A percentile compares a stretch with the other conserved stretches of the same genome.
phyloP scores from a whole-genome alignment of 1,139 yeast genomes.

The Scheffersomyces titani region DNA sequence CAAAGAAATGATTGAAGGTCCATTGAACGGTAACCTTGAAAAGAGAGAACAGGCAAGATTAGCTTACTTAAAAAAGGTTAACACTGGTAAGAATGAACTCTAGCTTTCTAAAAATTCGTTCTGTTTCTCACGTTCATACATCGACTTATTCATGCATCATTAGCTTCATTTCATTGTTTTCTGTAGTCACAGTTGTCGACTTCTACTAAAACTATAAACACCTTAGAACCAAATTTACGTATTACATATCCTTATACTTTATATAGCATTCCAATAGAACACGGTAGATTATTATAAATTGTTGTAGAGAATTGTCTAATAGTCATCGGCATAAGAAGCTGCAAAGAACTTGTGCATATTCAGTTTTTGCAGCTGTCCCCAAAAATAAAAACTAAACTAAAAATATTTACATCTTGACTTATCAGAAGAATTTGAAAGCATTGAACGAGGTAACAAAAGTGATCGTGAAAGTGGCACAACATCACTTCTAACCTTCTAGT shows the following conservation, averaged over 20 bases:
- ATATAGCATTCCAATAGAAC: background rate
- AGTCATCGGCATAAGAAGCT: background rate
- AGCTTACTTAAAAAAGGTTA: constrained; percentile 21
- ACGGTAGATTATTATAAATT: background rate
- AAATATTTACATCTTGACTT: no score
- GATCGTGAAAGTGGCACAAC: no score
- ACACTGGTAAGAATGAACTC: constrained; percentile 17
- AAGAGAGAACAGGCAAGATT: constrained; percentile 31
- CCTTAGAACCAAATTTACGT: background rate
- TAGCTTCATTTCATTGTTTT: background rate
- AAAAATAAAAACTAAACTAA: no score
- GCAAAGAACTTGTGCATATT: no score
- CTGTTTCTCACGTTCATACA: constrained; percentile 3
- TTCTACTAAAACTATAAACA: background rate
- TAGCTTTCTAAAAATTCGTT: constrained; percentile 4
- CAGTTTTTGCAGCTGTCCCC: no score
- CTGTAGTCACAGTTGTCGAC: background rate
- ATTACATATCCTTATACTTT: background rate
- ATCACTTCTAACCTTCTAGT: no score
- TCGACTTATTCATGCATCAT: constrained; percentile 7
- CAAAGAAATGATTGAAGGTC: constrained; percentile 43
- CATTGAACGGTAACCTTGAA: constrained; percentile 36
- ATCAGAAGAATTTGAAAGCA: no score
- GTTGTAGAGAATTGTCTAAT: background rate
- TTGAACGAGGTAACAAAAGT: no score